phyloP scores from a whole-genome alignment of 2,329 filamentous ascomycete species.

The Dactylellina leptospora region DNA sequence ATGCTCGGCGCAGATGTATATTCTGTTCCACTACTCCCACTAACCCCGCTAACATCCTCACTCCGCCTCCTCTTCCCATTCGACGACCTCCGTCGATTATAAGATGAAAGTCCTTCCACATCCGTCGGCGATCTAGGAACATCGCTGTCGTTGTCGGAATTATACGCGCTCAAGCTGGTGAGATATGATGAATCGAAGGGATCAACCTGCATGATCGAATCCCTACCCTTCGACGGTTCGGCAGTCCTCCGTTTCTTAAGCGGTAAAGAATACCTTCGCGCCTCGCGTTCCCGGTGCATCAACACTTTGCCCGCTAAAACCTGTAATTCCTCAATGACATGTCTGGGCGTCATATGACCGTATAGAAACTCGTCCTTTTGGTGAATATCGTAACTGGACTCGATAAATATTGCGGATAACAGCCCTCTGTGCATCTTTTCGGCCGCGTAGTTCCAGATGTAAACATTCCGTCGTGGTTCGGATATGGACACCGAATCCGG shows the following conservation, averaged over 20 bases:
- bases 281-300: conserved; percentile 62
- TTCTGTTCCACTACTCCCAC: conserved; percentile 1
- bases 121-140: conserved; percentile 45
- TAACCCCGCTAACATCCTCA: conserved; percentile 1
- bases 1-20: conserved; percentile 39
- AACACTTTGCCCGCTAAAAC: conserved; percentile 76
- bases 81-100: conserved; percentile 7
- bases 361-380: conserved; percentile 81
- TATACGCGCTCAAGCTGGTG: conserved; percentile 21
- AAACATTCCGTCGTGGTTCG: conserved; percentile 78
- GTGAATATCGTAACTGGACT: conserved; percentile 89
- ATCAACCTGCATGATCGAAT: conserved; percentile 42
- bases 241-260: conserved; percentile 42
- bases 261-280: conserved; percentile 25
- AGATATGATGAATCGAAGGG: conserved; percentile 28
- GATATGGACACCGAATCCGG: conserved; percentile 78
- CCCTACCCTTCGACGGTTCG: not conserved
- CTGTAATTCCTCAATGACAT: conserved; percentile 80
- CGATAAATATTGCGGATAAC: conserved; percentile 86
- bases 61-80: conserved; percentile 21
- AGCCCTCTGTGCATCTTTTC: conserved; percentile 78
- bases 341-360: conserved; percentile 85
- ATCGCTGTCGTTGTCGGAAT: conserved; percentile 45
- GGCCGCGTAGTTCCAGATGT: conserved; percentile 87
- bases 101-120: conserved; percentile 28